Evolutionary conservation across 306 rosid species (phyloP).

Genomic region (Rosa lucieae): DNA sequence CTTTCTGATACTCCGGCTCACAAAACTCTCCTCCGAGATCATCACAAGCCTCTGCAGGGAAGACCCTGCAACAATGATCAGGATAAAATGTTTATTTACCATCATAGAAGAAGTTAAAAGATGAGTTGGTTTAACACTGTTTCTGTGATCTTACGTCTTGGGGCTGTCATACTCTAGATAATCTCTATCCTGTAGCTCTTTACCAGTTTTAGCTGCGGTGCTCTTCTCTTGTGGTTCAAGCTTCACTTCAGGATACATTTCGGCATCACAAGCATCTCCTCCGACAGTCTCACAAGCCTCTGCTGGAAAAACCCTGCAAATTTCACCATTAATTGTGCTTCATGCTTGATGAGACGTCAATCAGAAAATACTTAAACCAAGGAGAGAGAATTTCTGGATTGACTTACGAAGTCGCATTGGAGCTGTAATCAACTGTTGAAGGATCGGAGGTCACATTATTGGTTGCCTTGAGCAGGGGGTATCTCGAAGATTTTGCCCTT

Average conservation of each 20-base stretch:
- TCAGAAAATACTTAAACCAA: not conserved
- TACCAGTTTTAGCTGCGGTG: not conserved
- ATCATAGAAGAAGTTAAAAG: not conserved
- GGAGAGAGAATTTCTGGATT: not conserved
- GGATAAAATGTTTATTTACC: not conserved
- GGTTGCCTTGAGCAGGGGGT: slow-evolving; percentile 22
- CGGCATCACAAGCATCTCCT: slow-evolving; percentile 48
- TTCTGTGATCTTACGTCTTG: slow-evolving; percentile 38
- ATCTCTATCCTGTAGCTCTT: slow-evolving; percentile 39
- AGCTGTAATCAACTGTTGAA: slow-evolving; percentile 40
- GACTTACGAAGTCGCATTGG: slow-evolving; percentile 36
- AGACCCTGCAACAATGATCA: slow-evolving; percentile 53
- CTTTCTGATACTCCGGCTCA: slow-evolving; percentile 71
- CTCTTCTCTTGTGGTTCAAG: slow-evolving; percentile 27
- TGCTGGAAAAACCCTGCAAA: slow-evolving; percentile 43
- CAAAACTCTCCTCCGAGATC: slow-evolving; percentile 92
- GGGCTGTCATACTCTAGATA: slow-evolving; percentile 41
- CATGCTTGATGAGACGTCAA: not conserved
- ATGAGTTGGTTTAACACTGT: not conserved
- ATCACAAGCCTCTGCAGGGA: slow-evolving; percentile 86
- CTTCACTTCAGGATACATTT: slow-evolving; percentile 52
- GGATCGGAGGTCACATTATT: slow-evolving; percentile 16
- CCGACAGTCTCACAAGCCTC: slow-evolving; percentile 53
- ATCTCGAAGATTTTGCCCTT: slow-evolving; percentile 26
- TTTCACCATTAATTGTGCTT: not conserved